A percentile compares a stretch with the other conserved stretches of the same genome.
These are phyloP conservation scores for Echites panduratus DNA, from an alignment of 257 asterid genomes.

Conservation along the genomic window DNA sequence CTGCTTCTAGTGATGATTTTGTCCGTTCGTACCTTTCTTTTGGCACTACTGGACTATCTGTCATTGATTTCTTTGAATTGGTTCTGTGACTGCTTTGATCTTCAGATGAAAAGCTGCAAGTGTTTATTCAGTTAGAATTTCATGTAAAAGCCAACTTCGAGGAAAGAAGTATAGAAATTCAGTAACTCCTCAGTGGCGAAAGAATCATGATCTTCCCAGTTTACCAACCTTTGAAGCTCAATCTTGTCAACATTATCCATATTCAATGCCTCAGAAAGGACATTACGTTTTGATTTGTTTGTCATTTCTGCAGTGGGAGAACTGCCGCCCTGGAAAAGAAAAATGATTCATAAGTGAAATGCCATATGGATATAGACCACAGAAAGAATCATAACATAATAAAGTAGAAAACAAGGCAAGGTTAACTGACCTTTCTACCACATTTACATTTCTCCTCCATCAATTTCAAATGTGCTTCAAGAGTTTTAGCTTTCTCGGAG, in stretches of 20 bases:
- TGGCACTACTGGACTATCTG: constrained; percentile 28
- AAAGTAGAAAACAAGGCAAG: not conserved
- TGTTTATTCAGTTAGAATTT: constrained; percentile 7
- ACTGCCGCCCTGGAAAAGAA: constrained; percentile 17
- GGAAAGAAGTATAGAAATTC: not conserved
- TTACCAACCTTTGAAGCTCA: constrained; percentile 44
- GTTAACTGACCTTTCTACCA: constrained; percentile 39
- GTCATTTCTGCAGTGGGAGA: constrained; percentile 17
- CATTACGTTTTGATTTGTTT: constrained; percentile 12
- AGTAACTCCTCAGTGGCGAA: not conserved
- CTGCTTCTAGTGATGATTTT: constrained; percentile 68
- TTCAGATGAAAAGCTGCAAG: constrained; percentile 27
- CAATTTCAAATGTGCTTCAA: constrained; percentile 44
- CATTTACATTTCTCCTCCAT: constrained; percentile 31
- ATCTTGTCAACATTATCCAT: constrained; percentile 28
- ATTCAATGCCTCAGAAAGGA: constrained; percentile 32
- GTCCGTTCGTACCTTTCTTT: constrained; percentile 56
- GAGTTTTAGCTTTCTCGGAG: constrained; percentile 47
- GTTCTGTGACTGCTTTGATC: constrained; percentile 22
- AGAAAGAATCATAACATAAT: not conserved
- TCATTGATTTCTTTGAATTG: constrained; percentile 22
- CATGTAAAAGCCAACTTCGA: not conserved
- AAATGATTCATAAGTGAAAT: not conserved
- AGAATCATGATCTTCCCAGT: not conserved
- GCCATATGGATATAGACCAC: not conserved